phyloP scores from a whole-genome alignment of 164 flowering plant species.

The Umbilicus rupestris region DNA sequence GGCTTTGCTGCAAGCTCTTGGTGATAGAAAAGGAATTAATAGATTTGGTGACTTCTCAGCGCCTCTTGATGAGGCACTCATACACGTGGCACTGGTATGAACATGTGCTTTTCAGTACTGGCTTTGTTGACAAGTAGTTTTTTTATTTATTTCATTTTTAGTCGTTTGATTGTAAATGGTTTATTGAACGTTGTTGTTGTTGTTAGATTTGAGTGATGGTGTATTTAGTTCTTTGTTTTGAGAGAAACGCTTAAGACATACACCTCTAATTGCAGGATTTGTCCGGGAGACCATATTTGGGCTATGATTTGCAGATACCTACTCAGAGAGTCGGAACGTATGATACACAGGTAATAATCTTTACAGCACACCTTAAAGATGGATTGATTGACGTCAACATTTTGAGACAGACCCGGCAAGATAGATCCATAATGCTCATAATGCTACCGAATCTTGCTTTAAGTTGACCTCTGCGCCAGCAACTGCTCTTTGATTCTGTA shows the following conservation, averaged over 20 bases:
- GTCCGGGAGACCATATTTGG: conserved; percentile 87
- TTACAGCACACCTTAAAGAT: not conserved
- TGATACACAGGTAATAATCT: conserved; percentile 71
- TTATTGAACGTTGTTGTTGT: not conserved
- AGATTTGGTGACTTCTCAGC: conserved; percentile 96
- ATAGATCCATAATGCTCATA: not conserved
- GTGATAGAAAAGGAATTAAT: conserved; percentile 85
- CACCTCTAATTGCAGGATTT: conserved; percentile 52
- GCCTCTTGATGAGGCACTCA: conserved; percentile 90
- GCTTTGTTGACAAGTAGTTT: not conserved
- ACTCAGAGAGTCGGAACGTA: conserved; percentile 90
- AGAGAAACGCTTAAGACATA: not conserved
- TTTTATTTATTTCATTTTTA: not conserved
- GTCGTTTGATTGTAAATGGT: not conserved
- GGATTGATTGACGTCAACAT: not conserved
- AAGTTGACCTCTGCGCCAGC: not conserved
- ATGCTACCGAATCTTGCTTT: not conserved
- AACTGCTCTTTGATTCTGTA: not conserved
- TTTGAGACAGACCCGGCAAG: not conserved
- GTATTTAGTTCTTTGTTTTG: not conserved
- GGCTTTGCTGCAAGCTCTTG: conserved; percentile 87
- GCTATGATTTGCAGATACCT: conserved; percentile 74
- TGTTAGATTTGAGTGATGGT: not conserved
- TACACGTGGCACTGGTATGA: conserved; percentile 84
- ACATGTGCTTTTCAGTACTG: not conserved